Percentiles rank a stretch among this genome's conserved stretches.
phyloP scores from a whole-genome alignment of 2,329 filamentous ascomycete genomes.

The Hypomyces rosellus region DNA sequence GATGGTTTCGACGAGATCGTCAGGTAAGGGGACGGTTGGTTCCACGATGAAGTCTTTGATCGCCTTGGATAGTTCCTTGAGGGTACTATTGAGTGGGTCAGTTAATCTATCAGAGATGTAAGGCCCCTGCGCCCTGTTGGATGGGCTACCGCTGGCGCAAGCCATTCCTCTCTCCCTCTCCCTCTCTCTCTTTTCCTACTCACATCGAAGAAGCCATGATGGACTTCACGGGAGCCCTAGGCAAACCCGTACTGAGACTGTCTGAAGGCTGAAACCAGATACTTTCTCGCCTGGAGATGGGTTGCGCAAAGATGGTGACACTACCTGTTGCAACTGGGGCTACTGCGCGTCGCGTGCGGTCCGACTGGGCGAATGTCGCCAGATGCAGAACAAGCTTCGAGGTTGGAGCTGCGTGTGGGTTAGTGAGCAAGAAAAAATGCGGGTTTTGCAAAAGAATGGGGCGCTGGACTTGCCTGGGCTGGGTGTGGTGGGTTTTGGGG shows the following conservation, averaged over 20 bases:
- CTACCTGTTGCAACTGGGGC: neutral
- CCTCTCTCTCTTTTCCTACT: no score
- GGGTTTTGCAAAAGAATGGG: neutral
- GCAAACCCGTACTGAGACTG: neutral
- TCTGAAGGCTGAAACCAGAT: no score
- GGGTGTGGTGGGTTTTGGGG: no score
- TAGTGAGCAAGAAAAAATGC: neutral
- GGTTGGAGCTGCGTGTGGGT: neutral
- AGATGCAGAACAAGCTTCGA: conserved; percentile 10
- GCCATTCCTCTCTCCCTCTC: no score
- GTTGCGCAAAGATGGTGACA: neutral
- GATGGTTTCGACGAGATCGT: conserved; percentile 56
- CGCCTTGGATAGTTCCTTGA: conserved; percentile 56
- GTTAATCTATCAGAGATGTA: conserved; percentile 13
- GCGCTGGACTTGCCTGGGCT: no score
- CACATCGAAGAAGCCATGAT: conserved; percentile 23
- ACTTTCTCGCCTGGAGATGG: neutral
- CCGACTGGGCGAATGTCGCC: neutral
- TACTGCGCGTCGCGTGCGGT: no score
- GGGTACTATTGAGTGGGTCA: conserved; percentile 35
- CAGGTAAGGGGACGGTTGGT: conserved; percentile 57
- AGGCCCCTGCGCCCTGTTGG: neutral
- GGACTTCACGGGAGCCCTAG: no score
- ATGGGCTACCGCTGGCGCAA: no score
- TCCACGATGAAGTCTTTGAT: conserved; percentile 43